Evolutionary conservation across 768 basidiomycete genomes (phyloP), one percentile per base, ranked within the genome.

Genomic region (Mycena filopes): DNA sequence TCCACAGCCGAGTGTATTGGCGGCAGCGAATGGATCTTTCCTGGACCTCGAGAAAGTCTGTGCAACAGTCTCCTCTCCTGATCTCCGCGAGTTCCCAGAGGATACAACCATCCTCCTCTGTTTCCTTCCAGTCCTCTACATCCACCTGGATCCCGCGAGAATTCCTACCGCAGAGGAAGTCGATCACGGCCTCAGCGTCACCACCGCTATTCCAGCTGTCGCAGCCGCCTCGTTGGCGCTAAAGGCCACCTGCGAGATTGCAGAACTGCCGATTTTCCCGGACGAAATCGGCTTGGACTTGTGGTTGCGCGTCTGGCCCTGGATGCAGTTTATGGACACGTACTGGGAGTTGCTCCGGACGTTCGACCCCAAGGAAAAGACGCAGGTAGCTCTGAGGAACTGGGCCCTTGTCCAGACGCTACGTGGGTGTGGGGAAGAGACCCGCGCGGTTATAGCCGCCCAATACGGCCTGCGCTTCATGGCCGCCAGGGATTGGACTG

Each of bases 221-320:
- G 51, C 38, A 9, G 55, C 40, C 12, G 55, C 55, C 40, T 38
- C 21, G 4, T 9, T 29, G 29, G 31, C 55, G 8, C 21, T 55
- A 15, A 29, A 55, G 26, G 38, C 41, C n/a, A 25, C 45, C 12
- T 8, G 33, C 20, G 2, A 28, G 20, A 28, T 55, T 12, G 29
- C 16, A 21, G 40, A 45, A 4, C 18, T 28, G 40, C 40, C 40
- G 26, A 20, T 55, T 18, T 42, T 55, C 29, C 29, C 55, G 11
- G 8, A 20, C 9, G 41, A 11, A 18, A 29, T 21, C 23, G 23
- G 12, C 12, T n/a, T 9, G 16, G 26, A 55, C 21, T 45, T 55
- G 26, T 55, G 55, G 55, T 28, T n/a, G 16, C 42, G 55, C 25
- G 20, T 31, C 55, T 55, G 55, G 55, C 55, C 40, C 7, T 55